Evolutionary conservation across 2,329 filamentous ascomycete genomes (phyloP).

Genomic region (Ploettnerulaceae sp.): DNA sequence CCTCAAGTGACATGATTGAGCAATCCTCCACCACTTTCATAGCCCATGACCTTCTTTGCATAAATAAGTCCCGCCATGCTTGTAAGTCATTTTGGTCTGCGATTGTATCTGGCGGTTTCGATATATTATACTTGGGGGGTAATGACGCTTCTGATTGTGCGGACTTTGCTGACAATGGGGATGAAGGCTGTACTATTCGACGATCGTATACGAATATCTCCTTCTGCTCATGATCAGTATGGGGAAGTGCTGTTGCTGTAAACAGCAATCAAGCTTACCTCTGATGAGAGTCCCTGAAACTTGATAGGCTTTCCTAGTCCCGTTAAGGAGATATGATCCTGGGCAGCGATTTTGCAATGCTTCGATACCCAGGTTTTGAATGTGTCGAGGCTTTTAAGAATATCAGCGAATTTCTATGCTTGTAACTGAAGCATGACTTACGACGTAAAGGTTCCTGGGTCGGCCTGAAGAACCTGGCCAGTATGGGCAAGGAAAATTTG

Average conservation of each 20-base stretch:
- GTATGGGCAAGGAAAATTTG: constrained; percentile 90
- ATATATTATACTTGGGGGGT: constrained; percentile 52
- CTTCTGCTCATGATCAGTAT: constrained; percentile 47
- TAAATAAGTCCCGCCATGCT: constrained; percentile 87
- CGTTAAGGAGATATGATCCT: constrained; percentile 84
- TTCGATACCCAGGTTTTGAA: constrained; percentile 76
- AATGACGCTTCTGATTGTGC: constrained; percentile 46
- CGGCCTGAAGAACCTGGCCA: constrained; percentile 77
- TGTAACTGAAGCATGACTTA: constrained; percentile 40
- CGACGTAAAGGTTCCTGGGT: constrained; percentile 71
- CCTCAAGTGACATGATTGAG: constrained; percentile 54
- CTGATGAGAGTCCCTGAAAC: constrained; percentile 68
- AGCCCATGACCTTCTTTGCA: constrained; percentile 76
- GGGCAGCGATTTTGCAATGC: constrained; percentile 66
- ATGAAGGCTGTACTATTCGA: constrained; percentile 58
- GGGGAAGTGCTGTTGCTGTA: neutral
- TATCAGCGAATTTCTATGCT: constrained; percentile 18
- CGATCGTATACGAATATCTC: constrained; percentile 94
- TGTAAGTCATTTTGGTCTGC: constrained; percentile 72
- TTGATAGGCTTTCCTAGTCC: constrained; percentile 53
- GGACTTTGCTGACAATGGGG: constrained; percentile 41
- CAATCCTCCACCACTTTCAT: constrained; percentile 65
- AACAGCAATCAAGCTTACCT: constrained; percentile 49
- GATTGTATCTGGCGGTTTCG: constrained; percentile 76
- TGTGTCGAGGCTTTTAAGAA: constrained; percentile 64